phyloP scores from a whole-genome alignment of 163 green algal genomes.

The Scenedesmus sp. region DNA sequence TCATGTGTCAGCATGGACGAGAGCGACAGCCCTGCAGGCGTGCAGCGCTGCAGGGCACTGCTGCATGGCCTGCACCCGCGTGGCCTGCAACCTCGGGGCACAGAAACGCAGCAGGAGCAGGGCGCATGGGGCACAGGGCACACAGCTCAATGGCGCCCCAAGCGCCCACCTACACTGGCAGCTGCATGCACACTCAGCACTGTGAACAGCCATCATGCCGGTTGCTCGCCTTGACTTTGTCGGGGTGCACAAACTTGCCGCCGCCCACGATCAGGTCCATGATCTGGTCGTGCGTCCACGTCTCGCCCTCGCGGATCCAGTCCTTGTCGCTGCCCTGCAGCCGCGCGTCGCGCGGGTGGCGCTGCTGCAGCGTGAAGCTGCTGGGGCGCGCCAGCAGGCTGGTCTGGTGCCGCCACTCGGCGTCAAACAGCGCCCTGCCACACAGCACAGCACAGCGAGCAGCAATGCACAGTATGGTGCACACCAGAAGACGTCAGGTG shows the following conservation, averaged over 20 bases:
- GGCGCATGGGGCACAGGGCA: background rate
- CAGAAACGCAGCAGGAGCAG: no score
- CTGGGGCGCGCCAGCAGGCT: conserved; percentile 29
- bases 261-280: conserved; percentile 48
- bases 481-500: no score
- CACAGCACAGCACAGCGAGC: background rate
- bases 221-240: conserved; percentile 3
- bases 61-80: background rate
- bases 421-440: conserved; percentile 56
- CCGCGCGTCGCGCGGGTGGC: background rate
- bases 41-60: background rate
- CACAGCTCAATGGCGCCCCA: background rate
- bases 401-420: conserved; percentile 60
- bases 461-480: background rate
- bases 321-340: conserved; percentile 31
- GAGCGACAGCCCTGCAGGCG: background rate
- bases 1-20: background rate
- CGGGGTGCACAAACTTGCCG: conserved; percentile 30
- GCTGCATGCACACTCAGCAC: background rate
- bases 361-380: conserved; percentile 22
- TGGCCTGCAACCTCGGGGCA: background rate
- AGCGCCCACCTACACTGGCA: background rate
- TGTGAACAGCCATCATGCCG: background rate
- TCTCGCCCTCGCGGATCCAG: conserved; percentile 16
- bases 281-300: conserved; percentile 53